Conservation (phyloP, 2,329 filamentous ascomycete species). For the Exophiala spinifera region DNA sequence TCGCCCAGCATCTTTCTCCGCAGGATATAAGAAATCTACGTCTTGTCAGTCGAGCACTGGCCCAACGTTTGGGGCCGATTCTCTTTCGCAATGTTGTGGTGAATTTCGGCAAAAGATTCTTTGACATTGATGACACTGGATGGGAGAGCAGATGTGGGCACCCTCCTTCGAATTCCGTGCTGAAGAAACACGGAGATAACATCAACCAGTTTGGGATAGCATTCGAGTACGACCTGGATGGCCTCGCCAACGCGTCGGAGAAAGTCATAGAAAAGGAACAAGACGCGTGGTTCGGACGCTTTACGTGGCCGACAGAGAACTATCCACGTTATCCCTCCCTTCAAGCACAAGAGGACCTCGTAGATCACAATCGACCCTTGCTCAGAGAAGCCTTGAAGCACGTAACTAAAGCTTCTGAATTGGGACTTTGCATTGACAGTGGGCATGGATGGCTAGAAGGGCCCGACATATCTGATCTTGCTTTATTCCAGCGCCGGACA, state of each 20-base stretch:
- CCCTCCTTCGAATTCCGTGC: constrained; percentile 53
- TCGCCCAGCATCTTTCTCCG: constrained; percentile 55
- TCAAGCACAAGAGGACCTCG: constrained; percentile 59
- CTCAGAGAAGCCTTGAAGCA: constrained; percentile 53
- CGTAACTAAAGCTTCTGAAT: constrained; percentile 55
- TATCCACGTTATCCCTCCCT: constrained; percentile 60
- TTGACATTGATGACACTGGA: constrained; percentile 27
- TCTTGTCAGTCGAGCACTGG: constrained; percentile 59
- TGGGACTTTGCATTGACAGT: constrained; percentile 66
- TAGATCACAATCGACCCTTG: constrained; percentile 44
- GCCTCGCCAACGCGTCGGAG: constrained; percentile 50
- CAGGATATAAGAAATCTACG: constrained; percentile 60
- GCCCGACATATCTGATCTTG: constrained; percentile 54
- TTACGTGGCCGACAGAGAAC: constrained; percentile 60
- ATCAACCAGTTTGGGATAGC: constrained; percentile 65
- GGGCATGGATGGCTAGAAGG: constrained; percentile 66
- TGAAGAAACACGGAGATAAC: constrained; percentile 59
- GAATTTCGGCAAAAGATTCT: constrained; percentile 64
- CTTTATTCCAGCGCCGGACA: constrained; percentile 46
- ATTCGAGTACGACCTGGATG: constrained; percentile 58
- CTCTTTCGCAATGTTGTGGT: constrained; percentile 64
- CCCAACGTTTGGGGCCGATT: constrained; percentile 54
- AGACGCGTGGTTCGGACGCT: constrained; percentile 61
- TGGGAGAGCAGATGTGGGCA: constrained; percentile 32
- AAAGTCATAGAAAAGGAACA: constrained; percentile 56